These are phyloP conservation scores for Phytophthora niederhauseri DNA, from an alignment of 352 stramenopile species.

Conservation along the genomic window DNA sequence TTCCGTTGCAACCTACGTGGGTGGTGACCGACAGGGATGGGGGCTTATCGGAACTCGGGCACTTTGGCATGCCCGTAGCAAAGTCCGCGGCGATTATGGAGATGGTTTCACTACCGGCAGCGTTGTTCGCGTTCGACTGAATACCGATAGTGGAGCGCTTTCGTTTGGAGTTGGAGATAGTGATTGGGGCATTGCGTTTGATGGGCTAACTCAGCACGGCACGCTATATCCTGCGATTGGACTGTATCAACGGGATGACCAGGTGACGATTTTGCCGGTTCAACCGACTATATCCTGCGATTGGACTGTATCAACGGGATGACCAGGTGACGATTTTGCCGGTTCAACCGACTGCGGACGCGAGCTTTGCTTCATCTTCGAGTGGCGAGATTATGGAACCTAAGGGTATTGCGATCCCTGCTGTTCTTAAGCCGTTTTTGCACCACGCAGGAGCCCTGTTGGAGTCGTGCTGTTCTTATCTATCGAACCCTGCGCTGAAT, in stretches of 20 bases:
- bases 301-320: constrained; percentile 89
- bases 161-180: constrained; percentile 89
- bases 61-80: constrained; percentile 90
- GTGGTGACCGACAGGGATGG: constrained; percentile 89
- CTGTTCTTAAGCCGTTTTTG: constrained; percentile 78
- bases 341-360: constrained; percentile 53
- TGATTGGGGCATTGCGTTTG: constrained; percentile 91
- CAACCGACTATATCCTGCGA: constrained; percentile 74
- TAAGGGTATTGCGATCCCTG: constrained; percentile 59
- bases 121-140: constrained; percentile 79
- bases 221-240: constrained; percentile 89
- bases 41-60: constrained; percentile 89
- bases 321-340: constrained; percentile 89
- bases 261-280: constrained; percentile 86
- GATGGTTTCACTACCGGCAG: constrained; percentile 90
- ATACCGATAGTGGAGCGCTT: constrained; percentile 87
- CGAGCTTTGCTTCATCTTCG: constrained; percentile 28
- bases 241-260: constrained; percentile 89
- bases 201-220: constrained; percentile 88
- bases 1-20: constrained; percentile 88
- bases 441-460: constrained; percentile 68
- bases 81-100: constrained; percentile 89
- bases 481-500: constrained; percentile 41
- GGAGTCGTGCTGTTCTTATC: constrained; percentile 57
- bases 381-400: constrained; percentile 33